A percentile compares a stretch with the other conserved stretches of the same genome.
Evolutionary conservation across 1,139 yeast genomes (phyloP).

Genomic region (Diutina scorzettiae): DNA sequence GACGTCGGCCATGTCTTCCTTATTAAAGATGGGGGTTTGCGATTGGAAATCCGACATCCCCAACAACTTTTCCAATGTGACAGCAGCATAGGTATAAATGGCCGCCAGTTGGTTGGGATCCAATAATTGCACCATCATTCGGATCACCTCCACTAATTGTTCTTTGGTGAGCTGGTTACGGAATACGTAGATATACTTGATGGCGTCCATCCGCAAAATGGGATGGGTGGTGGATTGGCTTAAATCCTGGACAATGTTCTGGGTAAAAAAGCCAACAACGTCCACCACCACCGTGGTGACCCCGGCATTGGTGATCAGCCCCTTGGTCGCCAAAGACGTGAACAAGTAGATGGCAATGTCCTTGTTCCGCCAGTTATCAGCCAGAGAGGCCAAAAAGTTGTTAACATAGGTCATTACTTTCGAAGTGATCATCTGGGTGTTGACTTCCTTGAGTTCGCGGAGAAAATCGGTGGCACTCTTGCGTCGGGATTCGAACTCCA

Average conservation of each 20-base stretch:
- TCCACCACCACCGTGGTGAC: conserved; percentile 76
- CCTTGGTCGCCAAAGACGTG: conserved; percentile 84
- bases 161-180: conserved; percentile 86
- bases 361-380: conserved; percentile 61
- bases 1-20: conserved; percentile 48
- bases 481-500: conserved; percentile 87
- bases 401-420: conserved; percentile 70
- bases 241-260: conserved; percentile 74
- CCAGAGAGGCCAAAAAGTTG: conserved; percentile 45
- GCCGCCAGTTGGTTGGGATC: conserved; percentile 52
- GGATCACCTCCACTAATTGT: conserved; percentile 69
- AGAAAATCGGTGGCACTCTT: conserved; percentile 85
- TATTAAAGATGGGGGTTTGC: conserved; percentile 48
- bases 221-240: conserved; percentile 33
- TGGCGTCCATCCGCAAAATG: conserved; percentile 82
- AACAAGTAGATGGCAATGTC: conserved; percentile 82
- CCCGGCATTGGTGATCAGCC: conserved; percentile 73
- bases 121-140: conserved; percentile 64
- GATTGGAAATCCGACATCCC: conserved; percentile 53
- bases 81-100: conserved; percentile 86
- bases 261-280: conserved; percentile 74
- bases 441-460: conserved; percentile 72
- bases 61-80: conserved; percentile 80
- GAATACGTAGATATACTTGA: conserved; percentile 79
- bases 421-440: conserved; percentile 62